phyloP scores from a whole-genome alignment of 768 basidiomycete genomes.

The Russula abietina region DNA sequence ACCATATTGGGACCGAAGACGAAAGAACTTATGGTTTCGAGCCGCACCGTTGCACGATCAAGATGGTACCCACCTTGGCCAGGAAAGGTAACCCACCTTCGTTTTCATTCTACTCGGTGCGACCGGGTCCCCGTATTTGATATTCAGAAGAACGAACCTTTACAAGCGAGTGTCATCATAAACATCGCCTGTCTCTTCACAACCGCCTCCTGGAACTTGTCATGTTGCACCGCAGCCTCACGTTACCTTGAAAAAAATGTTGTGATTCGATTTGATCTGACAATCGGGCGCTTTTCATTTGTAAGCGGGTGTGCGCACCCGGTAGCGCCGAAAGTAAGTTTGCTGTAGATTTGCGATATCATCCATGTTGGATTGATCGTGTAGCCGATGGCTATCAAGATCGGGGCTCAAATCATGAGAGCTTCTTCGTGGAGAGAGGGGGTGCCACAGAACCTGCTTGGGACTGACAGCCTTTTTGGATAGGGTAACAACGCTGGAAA shows the following conservation, averaged over 20 bases:
- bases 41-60: conserved; percentile 13
- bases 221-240: conserved; percentile 2
- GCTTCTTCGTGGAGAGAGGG: neutral
- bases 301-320: conserved; percentile 1
- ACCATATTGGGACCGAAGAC: conserved; percentile 20
- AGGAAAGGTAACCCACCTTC: conserved; percentile 18
- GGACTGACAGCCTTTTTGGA: neutral
- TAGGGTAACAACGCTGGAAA: neutral
- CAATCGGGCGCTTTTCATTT: conserved; percentile 2
- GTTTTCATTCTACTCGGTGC: conserved; percentile 2
- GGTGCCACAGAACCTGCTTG: conserved; percentile 2
- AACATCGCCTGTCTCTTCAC: conserved; percentile 6
- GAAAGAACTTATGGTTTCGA: conserved; percentile 19
- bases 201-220: neutral
- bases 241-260: conserved; percentile 15
- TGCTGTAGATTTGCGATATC: conserved; percentile 11
- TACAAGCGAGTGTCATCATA: conserved; percentile 3
- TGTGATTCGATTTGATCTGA: conserved; percentile 13
- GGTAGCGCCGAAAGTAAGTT: conserved; percentile 8
- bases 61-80: neutral
- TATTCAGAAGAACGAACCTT: conserved; percentile 5
- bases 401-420: conserved; percentile 13
- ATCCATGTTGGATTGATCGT: conserved; percentile 5
- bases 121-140: conserved; percentile 16
- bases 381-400: conserved; percentile 17